Conservation (phyloP, 495 filamentous ascomycete species). For the Podospora appendiculata region DNA sequence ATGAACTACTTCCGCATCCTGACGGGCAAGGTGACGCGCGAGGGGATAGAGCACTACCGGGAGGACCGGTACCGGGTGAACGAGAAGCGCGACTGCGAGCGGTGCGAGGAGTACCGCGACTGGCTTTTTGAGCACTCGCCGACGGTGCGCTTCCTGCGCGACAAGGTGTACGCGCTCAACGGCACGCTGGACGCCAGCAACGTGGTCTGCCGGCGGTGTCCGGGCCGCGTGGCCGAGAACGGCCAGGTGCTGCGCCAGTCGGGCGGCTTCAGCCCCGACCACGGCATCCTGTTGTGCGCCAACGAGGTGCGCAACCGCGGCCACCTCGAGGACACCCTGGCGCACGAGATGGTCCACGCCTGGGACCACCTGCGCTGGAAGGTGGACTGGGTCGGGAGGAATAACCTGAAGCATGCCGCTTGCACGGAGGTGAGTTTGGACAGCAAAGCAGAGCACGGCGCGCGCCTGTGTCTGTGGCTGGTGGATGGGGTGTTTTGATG, state of each 20-base stretch:
- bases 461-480: too few species aligned
- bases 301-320: constrained; percentile 69
- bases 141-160: constrained; percentile 71
- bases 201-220: constrained; percentile 74
- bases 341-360: constrained; percentile 97
- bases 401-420: constrained; percentile 71
- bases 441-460: too few species aligned
- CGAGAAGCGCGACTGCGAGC: constrained; percentile 63
- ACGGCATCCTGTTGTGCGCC: constrained; percentile 84
- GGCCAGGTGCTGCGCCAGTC: constrained; percentile 36
- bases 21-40: constrained; percentile 57
- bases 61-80: constrained; percentile 56
- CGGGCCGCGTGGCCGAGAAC: constrained; percentile 35
- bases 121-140: constrained; percentile 78
- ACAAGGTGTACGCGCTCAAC: constrained; percentile 70
- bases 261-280: constrained; percentile 76
- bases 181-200: constrained; percentile 64
- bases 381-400: constrained; percentile 67
- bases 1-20: constrained; percentile 73
- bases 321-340: constrained; percentile 86
- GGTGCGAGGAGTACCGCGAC: constrained; percentile 70
- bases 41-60: constrained; percentile 64
- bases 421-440: constrained; percentile 75
- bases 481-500: neutral
- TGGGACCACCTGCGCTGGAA: constrained; percentile 91